A percentile compares a stretch with the other conserved stretches of the same genome.
phyloP scores from a whole-genome alignment of 1,139 yeast species.

The Yamadazyma atmosphaerica region DNA sequence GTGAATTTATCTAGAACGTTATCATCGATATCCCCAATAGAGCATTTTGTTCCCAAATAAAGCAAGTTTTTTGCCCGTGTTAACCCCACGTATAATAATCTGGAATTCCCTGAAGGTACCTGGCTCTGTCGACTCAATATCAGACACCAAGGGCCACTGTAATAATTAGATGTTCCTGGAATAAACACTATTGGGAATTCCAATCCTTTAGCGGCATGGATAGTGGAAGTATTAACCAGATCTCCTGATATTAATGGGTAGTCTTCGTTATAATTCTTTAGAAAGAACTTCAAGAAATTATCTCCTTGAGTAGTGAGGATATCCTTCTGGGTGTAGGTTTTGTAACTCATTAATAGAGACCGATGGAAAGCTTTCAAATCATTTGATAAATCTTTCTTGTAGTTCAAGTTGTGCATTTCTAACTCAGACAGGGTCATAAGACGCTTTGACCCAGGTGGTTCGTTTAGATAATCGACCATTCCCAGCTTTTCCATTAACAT shows the following conservation, averaged over 20 bases:
- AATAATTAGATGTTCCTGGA: conserved; percentile 29
- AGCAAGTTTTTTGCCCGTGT: conserved; percentile 61
- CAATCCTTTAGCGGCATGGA: conserved; percentile 71
- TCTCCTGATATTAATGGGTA: conserved; percentile 26
- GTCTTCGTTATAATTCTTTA: conserved; percentile 50
- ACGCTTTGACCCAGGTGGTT: conserved; percentile 8
- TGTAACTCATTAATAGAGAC: conserved; percentile 25
- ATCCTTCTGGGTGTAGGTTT: conserved; percentile 15
- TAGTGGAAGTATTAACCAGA: conserved; percentile 55
- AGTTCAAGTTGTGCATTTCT: conserved; percentile 8
- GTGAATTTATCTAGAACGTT: conserved; percentile 13
- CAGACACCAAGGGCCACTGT: conserved; percentile 20
- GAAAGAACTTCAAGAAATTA: conserved; percentile 35
- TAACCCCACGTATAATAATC: conserved; percentile 61
- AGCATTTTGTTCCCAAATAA: conserved; percentile 29
- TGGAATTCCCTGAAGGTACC: conserved; percentile 18
- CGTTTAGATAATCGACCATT: conserved; percentile 24
- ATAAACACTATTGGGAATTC: conserved; percentile 71
- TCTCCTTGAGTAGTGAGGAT: conserved; percentile 14
- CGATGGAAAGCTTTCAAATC: conserved; percentile 27
- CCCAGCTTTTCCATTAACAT: conserved; percentile 22
- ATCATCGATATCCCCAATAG: conserved; percentile 10
- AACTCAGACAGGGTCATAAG: conserved; percentile 2
- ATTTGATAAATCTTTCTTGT: conserved; percentile 15
- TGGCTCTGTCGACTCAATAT: conserved; percentile 7